Base-by-base conservation (phyloP, 176 grass and related monocot genomes). In the Avena sativa region DNA sequence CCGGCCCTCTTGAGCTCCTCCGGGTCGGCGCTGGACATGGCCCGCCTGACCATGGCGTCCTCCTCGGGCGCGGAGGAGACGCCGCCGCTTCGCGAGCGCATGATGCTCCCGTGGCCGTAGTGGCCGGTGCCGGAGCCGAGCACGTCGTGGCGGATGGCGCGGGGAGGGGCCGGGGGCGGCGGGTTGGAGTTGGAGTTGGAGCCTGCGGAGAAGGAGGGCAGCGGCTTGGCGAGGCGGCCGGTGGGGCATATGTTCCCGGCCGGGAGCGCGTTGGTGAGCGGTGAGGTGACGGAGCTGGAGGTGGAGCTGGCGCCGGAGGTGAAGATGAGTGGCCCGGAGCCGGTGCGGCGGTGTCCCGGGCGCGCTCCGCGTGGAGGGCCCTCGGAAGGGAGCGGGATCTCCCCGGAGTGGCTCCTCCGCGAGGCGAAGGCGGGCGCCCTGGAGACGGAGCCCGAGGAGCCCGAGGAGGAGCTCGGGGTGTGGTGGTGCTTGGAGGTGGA, bases 31-130 rank as follows among this genome's bases (percentile, higher is more conserved):
- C 85, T 92, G 23, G 75, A 56, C 92, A 91, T 71, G 36, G 87
- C 92, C 23, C 92, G 89, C 70, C 90, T 88, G 80, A 94, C 78
- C 19, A 67, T 3, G 34, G 90, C 89, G 46, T 92, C 91, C 56
- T 90, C 90, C 23, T 90, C 94, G 59, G 53, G 75, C 11, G 44
- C 21, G 3, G 21, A 56, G 3, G 21, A 56, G 4, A 67, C 60
- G 65, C 51, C 60, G 76, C 65, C 80, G 43, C 44, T 76, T 20
- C 96, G 93, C 3, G 85, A 93, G 51, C 92, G 86, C 17, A 99
- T 86, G 85, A 99, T 96, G 90, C 89, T 99, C 0, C 97, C 97
- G 79, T 99, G 94, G 38, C 97, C 97, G 74, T 99, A 99, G 88
- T 99, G 94, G 52, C 52, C 97, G 5, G 90, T 99, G 26, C 97